These are phyloP conservation scores for Silene uniflora DNA, from an alignment of 148 eudicot genomes.

Conservation along the genomic window DNA sequence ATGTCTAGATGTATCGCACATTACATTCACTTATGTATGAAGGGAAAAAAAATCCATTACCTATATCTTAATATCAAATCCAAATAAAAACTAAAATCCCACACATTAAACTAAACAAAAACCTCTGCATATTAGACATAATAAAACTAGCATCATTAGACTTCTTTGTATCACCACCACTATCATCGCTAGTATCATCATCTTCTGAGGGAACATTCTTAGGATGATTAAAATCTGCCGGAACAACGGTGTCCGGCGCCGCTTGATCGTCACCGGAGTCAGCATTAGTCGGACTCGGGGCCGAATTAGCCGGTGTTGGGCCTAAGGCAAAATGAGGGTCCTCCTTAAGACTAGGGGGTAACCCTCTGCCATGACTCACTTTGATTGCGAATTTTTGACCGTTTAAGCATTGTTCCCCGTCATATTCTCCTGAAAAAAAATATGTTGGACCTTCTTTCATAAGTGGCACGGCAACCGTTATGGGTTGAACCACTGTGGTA, in stretches of 20 bases:
- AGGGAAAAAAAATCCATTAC: too few relatives aligned
- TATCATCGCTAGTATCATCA: conserved; percentile 26
- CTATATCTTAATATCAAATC: conserved; percentile 10
- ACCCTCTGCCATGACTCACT: conserved; percentile 70
- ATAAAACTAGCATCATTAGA: conserved; percentile 29
- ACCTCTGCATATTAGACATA: conserved; percentile 9
- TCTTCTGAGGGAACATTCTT: conserved; percentile 22
- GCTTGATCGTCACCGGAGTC: conserved; percentile 51
- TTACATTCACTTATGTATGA: background rate
- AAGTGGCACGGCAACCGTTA: conserved; percentile 55
- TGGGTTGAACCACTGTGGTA: conserved; percentile 38
- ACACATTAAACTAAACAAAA: conserved; percentile 27
- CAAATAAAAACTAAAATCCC: conserved; percentile 29
- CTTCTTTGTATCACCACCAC: conserved; percentile 20
- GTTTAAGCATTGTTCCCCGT: conserved; percentile 71
- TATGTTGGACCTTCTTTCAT: conserved; percentile 58
- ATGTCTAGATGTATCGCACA: background rate
- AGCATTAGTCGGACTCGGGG: conserved; percentile 47
- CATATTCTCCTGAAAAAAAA: conserved; percentile 86
- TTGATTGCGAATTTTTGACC: conserved; percentile 65
- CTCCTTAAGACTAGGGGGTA: conserved; percentile 50
- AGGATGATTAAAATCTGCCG: conserved; percentile 63
- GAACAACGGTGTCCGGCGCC: conserved; percentile 49
- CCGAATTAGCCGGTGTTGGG: conserved; percentile 20
- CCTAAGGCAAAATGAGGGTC: conserved; percentile 27